These are phyloP conservation scores for Helminthosporium solani DNA, from an alignment of 2,329 filamentous ascomycete genomes.

Conservation along the genomic window DNA sequence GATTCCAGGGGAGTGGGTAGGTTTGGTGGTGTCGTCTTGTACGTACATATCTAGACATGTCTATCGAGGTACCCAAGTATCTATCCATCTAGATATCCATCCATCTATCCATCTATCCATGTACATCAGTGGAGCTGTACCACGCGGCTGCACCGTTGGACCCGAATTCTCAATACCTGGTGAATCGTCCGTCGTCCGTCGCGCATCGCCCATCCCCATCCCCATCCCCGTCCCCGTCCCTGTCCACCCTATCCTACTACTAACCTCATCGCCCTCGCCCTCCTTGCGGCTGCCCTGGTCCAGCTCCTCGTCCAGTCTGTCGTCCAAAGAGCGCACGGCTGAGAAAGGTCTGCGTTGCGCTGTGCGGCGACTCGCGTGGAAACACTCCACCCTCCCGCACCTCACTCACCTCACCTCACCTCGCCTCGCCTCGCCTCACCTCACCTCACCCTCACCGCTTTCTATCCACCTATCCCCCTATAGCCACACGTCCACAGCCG, in stretches of 20 bases:
- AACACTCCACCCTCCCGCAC: background rate
- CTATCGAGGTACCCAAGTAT: too few species aligned
- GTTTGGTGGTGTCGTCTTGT: background rate
- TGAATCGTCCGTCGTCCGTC: background rate
- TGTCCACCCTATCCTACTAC: too few species aligned
- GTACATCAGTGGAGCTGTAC: conserved; percentile 5
- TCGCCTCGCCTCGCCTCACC: background rate
- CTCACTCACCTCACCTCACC: background rate
- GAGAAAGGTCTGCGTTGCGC: background rate
- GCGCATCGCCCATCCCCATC: too few species aligned
- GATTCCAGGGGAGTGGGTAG: conserved; percentile 9
- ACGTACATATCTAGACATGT: too few species aligned
- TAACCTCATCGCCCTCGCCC: too few species aligned
- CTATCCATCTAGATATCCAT: too few species aligned
- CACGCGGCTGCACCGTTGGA: conserved; percentile 4
- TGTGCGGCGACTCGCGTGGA: background rate
- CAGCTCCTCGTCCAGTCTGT: background rate
- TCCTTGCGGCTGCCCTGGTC: background rate
- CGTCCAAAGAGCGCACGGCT: background rate
- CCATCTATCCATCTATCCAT: too few species aligned
- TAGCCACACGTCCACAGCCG: background rate
- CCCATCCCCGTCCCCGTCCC: too few species aligned
- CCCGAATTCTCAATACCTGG: background rate
- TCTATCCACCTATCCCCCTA: background rate
- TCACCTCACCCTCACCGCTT: background rate